Evolutionary conservation across 768 basidiomycete genomes (phyloP).

Genomic region (Leccinum aurantiacum): DNA sequence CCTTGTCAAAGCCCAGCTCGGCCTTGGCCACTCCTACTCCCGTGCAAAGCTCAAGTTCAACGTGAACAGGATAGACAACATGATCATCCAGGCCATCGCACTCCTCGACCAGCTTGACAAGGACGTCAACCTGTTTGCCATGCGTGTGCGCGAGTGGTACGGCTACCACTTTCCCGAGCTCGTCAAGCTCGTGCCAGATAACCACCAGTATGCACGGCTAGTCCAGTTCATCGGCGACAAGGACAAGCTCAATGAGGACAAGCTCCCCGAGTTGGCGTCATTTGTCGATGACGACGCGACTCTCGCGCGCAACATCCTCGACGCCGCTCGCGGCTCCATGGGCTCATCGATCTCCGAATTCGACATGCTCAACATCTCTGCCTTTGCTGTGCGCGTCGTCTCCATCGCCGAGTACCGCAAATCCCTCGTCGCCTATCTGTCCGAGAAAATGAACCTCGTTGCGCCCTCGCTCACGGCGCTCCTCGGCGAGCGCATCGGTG

Average conservation of each 20-base stretch:
- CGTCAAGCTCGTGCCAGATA: conserved; percentile 89
- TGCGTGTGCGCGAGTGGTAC: conserved; percentile 99
- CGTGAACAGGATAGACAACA: conserved; percentile 94
- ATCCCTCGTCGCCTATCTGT: conserved; percentile 79
- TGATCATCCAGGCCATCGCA: conserved; percentile 99
- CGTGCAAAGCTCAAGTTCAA: conserved; percentile 98
- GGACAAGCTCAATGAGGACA: conserved; percentile 73
- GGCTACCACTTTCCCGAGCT: conserved; percentile 99
- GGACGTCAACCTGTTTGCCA: conserved; percentile 97
- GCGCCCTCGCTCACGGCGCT: conserved; percentile 91
- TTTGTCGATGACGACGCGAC: conserved; percentile 83
- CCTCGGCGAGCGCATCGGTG: conserved; percentile 90
- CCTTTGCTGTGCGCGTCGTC: conserved; percentile 88
- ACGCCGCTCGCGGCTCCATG: conserved; percentile 93
- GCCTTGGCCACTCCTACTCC: conserved; percentile 96
- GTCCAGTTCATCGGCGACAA: conserved; percentile 90
- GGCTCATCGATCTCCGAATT: conserved; percentile 87
- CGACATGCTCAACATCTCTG: conserved; percentile 93
- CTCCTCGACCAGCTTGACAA: conserved; percentile 99
- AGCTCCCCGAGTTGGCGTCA: conserved; percentile 73
- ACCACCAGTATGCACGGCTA: conserved; percentile 87
- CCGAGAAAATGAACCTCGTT: conserved; percentile 98
- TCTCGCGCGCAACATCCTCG: conserved; percentile 89
- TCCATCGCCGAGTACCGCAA: conserved; percentile 94
- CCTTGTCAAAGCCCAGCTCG: conserved; percentile 90